Evolutionary conservation across 208 protist species (phyloP), one percentile per base, ranked within the genome.

Genomic region (Angomonas deanei): DNA sequence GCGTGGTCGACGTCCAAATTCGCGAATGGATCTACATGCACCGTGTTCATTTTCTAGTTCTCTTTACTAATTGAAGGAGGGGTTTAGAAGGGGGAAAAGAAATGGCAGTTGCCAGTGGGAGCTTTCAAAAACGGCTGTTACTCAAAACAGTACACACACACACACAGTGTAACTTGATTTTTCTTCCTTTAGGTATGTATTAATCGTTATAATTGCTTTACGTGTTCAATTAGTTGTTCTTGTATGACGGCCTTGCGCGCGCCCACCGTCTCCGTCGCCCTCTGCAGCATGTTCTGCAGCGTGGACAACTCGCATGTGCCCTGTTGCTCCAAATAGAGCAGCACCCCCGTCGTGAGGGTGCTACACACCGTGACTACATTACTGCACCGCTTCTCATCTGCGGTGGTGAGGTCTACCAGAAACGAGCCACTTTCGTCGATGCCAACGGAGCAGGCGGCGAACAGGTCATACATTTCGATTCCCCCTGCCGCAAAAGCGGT

Each of bases 371-470:
- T 66, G 15, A 84, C 77, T 3, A 62, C 60, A 21, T 80, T 81
- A 34, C 53, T 68, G 30, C 72, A 78, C 11, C 38, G 62, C 13
- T 60, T 53, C 36, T 79, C 73, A 62, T 94, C 83, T 17, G 62
- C 70, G 15, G 36, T 68, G 28, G 71, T 76, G 0, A 80, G 74
- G 59, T 94, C 88, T 2, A 61, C 60, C 11, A 86, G 60, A 17
- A 94, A 64, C 4, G 81, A 38, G 24, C 82, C 88, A 56, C 86
- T 78, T 10, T 33, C 66, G 21, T 77, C 65, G 24, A 94, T 54
- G 21, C 70, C 88, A 2, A 83, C 73, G 27, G 68, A 78, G 63
- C 84, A 91, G 11, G 88, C 84, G n/a, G 80, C 72, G 32, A 91
- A 80, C 6, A 74, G 54, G 46, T 90, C 85, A 55, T 84, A 83